Evolutionary conservation across 2,329 filamentous ascomycete genomes (phyloP).

Genomic region (Aspergillus felis): DNA sequence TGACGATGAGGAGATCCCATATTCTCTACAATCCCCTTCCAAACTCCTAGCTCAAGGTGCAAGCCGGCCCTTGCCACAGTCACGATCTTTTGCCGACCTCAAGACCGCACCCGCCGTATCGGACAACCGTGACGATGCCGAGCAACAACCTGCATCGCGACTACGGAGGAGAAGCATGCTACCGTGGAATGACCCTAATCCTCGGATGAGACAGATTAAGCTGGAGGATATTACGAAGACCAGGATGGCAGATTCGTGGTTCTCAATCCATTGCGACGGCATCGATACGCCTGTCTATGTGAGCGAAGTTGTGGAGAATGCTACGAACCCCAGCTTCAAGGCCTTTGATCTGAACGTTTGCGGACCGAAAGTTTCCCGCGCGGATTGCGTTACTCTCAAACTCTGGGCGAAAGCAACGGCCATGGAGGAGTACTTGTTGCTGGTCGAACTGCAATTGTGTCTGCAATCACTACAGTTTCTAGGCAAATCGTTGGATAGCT

Average conservation of each 20-base stretch:
- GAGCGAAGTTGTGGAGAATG: conserved; percentile 72
- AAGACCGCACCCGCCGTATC: conserved; percentile 20
- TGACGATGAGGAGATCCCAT: conserved; percentile 71
- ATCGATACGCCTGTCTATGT: conserved; percentile 77
- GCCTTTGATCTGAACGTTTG: conserved; percentile 71
- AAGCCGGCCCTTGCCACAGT: conserved; percentile 49
- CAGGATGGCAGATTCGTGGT: conserved; percentile 81
- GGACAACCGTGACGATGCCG: conserved; percentile 7
- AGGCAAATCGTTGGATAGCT: conserved; percentile 58
- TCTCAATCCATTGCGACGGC: conserved; percentile 70
- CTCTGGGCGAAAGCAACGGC: conserved; percentile 66
- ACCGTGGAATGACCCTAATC: conserved; percentile 59
- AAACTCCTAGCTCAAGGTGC: conserved; percentile 59
- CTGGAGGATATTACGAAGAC: conserved; percentile 69
- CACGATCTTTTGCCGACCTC: conserved; percentile 57
- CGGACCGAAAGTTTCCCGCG: conserved; percentile 61
- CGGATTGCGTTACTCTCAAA: conserved; percentile 62
- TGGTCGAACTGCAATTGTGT: conserved; percentile 70
- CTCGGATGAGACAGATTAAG: conserved; percentile 64
- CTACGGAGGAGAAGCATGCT: conserved; percentile 56
- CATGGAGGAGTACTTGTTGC: conserved; percentile 54
- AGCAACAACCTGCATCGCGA: conserved; percentile 17
- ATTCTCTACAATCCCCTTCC: conserved; percentile 60
- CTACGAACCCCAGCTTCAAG: conserved; percentile 88
- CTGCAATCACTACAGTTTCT: conserved; percentile 74